Conservation (phyloP, 257 asterid genomes). For the Solanum chilense region DNA sequence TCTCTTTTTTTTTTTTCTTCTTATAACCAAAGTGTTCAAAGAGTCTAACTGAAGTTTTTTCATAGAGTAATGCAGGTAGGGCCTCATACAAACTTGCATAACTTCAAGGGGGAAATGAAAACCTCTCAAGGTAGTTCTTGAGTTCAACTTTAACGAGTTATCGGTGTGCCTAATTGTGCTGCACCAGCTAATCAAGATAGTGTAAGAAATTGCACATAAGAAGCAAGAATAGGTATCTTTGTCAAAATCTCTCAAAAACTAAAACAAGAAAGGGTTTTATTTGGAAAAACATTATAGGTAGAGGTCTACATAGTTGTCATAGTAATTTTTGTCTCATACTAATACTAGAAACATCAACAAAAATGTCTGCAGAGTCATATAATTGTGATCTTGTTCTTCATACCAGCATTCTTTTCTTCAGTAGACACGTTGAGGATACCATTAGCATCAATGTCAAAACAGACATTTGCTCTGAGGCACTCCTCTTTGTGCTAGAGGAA, state of each 20-base stretch:
- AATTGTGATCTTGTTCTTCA: conserved; percentile 30
- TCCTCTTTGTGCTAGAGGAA: conserved; percentile 39
- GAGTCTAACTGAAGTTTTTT: not conserved
- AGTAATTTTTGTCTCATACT: not conserved
- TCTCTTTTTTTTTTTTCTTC: not conserved
- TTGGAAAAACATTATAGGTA: not conserved
- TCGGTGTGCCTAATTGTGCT: not conserved
- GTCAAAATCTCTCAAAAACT: not conserved
- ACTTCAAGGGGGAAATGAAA: not conserved
- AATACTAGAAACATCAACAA: not conserved
- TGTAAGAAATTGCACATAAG: not conserved
- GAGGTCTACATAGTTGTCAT: not conserved
- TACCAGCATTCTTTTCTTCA: conserved; percentile 36
- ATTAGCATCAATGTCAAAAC: conserved; percentile 41
- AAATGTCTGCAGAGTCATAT: not conserved
- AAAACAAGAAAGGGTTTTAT: not conserved
- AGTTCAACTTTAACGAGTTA: not conserved
- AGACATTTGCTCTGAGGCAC: conserved; percentile 33
- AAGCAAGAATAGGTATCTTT: not conserved
- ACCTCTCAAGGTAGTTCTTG: not conserved
- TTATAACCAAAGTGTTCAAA: not conserved
- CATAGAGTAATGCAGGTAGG: not conserved
- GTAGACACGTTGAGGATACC: conserved; percentile 45
- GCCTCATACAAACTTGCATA: not conserved
- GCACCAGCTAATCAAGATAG: not conserved